Evolutionary conservation across 2,329 filamentous ascomycete species (phyloP).

Genomic region (Phyllosticta paracitricarpa): DNA sequence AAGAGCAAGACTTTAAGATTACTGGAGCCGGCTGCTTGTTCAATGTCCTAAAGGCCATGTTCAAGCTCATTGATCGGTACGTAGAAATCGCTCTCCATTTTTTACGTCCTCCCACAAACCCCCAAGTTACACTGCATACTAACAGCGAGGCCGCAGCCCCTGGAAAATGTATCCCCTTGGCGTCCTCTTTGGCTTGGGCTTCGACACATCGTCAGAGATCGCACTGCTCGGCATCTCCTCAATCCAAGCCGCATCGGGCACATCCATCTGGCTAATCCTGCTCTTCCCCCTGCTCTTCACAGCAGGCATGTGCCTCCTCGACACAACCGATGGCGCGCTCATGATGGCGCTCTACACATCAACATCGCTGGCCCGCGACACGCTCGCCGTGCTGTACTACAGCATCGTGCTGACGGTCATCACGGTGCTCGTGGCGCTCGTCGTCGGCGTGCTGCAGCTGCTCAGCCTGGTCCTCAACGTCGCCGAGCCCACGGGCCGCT

Average conservation of each 20-base stretch:
- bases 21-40: conserved; percentile 71
- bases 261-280: conserved; percentile 85
- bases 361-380: conserved; percentile 65
- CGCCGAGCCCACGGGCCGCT: conserved; percentile 54
- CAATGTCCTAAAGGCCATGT: conserved; percentile 60
- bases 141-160: conserved; percentile 34
- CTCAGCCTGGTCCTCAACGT: conserved; percentile 70
- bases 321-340: conserved; percentile 83
- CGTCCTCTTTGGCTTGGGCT: conserved; percentile 77
- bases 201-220: conserved; percentile 92
- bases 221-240: conserved; percentile 84
- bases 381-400: conserved; percentile 88
- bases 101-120: not conserved
- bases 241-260: conserved; percentile 75
- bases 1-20: conserved; percentile 49
- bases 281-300: conserved; percentile 89
- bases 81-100: not conserved
- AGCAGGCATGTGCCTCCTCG: conserved; percentile 88
- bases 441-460: conserved; percentile 79
- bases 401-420: conserved; percentile 77
- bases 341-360: conserved; percentile 93
- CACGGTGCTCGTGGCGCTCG: conserved; percentile 72
- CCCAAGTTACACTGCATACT: not conserved
- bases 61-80: conserved; percentile 55
- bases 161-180: conserved; percentile 98